phyloP scores from a whole-genome alignment of 305 asterid genomes.

The Fraxinus sp. region DNA sequence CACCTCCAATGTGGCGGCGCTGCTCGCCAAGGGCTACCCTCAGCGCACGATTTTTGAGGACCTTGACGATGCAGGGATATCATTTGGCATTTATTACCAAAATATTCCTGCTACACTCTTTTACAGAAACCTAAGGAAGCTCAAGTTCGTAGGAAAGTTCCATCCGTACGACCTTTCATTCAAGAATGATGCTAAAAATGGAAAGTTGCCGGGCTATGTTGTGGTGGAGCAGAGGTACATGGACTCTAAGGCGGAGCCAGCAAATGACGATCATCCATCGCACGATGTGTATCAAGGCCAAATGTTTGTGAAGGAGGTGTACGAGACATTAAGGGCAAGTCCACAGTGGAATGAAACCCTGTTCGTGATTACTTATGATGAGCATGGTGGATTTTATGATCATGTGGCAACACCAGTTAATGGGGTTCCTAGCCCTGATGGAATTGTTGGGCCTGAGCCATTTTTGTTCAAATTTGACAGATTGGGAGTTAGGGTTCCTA shows the following conservation, averaged over 20 bases:
- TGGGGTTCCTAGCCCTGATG: constrained; percentile 83
- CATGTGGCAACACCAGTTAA: constrained; percentile 67
- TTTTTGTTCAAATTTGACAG: constrained; percentile 64
- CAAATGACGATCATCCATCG: constrained; percentile 85
- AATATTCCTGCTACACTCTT: constrained; percentile 81
- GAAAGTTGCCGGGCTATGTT: constrained; percentile 60
- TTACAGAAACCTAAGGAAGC: constrained; percentile 54
- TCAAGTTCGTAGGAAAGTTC: constrained; percentile 56
- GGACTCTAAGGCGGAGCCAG: constrained; percentile 65
- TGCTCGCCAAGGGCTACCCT: constrained; percentile 63
- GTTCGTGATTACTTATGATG: constrained; percentile 70
- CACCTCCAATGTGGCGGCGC: constrained; percentile 56
- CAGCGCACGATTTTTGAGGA: constrained; percentile 88
- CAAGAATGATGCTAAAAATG: constrained; percentile 55
- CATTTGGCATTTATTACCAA: constrained; percentile 75
- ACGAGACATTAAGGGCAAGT: constrained; percentile 66
- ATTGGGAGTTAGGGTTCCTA: constrained; percentile 84
- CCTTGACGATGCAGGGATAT: constrained; percentile 48
- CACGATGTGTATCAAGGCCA: constrained; percentile 86
- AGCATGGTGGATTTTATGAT: constrained; percentile 81
- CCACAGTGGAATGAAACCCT: constrained; percentile 86
- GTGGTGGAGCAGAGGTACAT: constrained; percentile 88
- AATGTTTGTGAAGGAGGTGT: constrained; percentile 84
- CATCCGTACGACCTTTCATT: constrained; percentile 54
- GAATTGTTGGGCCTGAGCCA: constrained; percentile 67